Base-by-base conservation (phyloP, 148 eudicot genomes). In the Salicornia ramosissima region DNA sequence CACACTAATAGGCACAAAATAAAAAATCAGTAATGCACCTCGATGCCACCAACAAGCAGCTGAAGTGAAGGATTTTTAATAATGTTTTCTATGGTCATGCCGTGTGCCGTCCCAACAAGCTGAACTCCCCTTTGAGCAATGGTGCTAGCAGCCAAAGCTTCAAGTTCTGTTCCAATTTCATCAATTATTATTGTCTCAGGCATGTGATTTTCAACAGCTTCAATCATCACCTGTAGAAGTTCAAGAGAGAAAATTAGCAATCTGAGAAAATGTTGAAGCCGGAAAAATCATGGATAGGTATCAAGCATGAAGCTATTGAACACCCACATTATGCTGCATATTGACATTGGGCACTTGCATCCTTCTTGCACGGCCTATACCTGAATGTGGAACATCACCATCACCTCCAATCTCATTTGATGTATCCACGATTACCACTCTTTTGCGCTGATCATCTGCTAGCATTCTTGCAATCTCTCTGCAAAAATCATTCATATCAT, bases 111-210 rank as follows among this genome's bases (percentile, higher is more conserved):
- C 70, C 87, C 99, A 74, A 94, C 97, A 67, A 94, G 99, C 83
- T 90, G 99, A 68, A 94, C 99, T 61, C 99, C 99, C 80, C 99
- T 94, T 80, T 94, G 99, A 61, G 99, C 92, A 76, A 90, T 94
- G 22, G 99, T 94, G 68, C 99, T 90, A 31, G 99, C 99, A 67
- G 99, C 99, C 67, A 95, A 74, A 42, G 99, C 99, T 79, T 95
- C 99, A 68, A 91, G 93, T 58, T 91, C 96, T 0, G 99, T 95
- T 67, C 99, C 97, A 56, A 95, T 95, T 79, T 95, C 99, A 80
- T 95, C 99, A 70, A 94, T 95, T 79, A 95, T 87, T 60, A 95
- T 95, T 54, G 96, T 84, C 75, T 94, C 77, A 3, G 98, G 98
- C 92, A 90, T 94, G 80, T 94, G 98, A 69, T 94, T 94, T 85